A percentile compares a stretch with the other conserved stretches of the same genome.
Conservation (phyloP, 305 asterid species). For the Fraxinus nigra region DNA sequence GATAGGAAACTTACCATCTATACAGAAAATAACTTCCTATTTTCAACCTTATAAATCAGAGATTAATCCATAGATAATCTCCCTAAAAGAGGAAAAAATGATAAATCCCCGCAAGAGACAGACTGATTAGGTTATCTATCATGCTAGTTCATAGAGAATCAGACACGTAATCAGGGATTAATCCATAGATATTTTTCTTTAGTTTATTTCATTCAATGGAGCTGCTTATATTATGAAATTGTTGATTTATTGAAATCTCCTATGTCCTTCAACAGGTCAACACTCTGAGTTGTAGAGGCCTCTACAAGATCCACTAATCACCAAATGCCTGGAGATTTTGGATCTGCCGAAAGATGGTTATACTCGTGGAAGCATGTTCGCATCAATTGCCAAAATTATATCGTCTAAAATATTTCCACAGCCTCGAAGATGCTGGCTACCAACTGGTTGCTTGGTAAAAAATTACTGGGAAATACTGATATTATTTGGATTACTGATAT, state of each 20-base stretch:
- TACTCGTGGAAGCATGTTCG: conserved; percentile 43
- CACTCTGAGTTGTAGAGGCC: conserved; percentile 77
- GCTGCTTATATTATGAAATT: background rate
- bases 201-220: background rate
- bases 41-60: background rate
- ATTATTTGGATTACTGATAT: too few relatives aligned
- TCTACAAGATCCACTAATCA: conserved; percentile 64
- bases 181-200: background rate
- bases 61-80: background rate
- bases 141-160: background rate
- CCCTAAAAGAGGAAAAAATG: background rate
- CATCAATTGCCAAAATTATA: conserved; percentile 42
- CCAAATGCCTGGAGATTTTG: conserved; percentile 72
- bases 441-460: conserved; percentile 89
- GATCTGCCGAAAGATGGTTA: conserved; percentile 53
- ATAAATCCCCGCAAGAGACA: background rate
- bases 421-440: conserved; percentile 96
- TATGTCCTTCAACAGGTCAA: conserved; percentile 45
- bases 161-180: background rate
- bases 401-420: conserved; percentile 73
- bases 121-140: background rate
- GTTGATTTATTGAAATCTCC: conserved; percentile 12
- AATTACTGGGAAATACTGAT: background rate
- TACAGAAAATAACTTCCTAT: background rate
- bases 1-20: background rate